Base-by-base conservation (phyloP, 331 rosid genomes). In the Pyracantha coccinea region DNA sequence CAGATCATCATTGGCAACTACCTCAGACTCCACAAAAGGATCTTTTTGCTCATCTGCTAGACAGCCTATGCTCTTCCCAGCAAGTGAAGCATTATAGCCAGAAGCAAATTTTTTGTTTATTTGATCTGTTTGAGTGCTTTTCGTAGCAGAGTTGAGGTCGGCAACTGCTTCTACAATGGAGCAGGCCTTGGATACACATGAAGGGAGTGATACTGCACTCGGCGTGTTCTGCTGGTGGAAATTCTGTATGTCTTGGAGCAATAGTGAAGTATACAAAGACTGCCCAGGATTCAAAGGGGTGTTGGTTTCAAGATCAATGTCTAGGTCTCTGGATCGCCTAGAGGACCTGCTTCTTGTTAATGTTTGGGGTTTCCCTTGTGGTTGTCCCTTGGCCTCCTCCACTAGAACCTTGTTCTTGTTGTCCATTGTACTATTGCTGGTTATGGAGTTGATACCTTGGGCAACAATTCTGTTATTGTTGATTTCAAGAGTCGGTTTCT, bases 111-210 rank as follows among this genome's bases (percentile, higher is more conserved):
- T 88, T 80, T 82, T 85, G 67, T 54, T 78, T 9, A 74, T 68
- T 53, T 83, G 91, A 68, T 81, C 80, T n/a, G 77, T 65, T 2
- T 68, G 83, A 32, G 78, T 83, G 55, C 31, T 83, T 76, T 65
- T 85, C 33, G 89, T 83, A 6, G 87, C 80, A 63, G 93, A 81
- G 75, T 93, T 91, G 76, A 93, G 95, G 77, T 94, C 94, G 20
- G 98, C 95, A 59, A 94, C 96, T 45, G 97, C 98, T 87, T 94
- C 97, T 31, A 92, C 84, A 67, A 94, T 92, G 55, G 97, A 88
- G 79, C 97, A 94, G 72, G 96, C 99, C 80, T 92, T 92, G 77
- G 91, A 83, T 64, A 94, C 95, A 80, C 97, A 92, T 62, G 86
- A 84, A 4, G 99, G 99, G 66, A 94, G 90, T n/a, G 96, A 73